phyloP scores from a whole-genome alignment of 2,329 filamentous ascomycete species.

The Daldinia eschscholtzii region DNA sequence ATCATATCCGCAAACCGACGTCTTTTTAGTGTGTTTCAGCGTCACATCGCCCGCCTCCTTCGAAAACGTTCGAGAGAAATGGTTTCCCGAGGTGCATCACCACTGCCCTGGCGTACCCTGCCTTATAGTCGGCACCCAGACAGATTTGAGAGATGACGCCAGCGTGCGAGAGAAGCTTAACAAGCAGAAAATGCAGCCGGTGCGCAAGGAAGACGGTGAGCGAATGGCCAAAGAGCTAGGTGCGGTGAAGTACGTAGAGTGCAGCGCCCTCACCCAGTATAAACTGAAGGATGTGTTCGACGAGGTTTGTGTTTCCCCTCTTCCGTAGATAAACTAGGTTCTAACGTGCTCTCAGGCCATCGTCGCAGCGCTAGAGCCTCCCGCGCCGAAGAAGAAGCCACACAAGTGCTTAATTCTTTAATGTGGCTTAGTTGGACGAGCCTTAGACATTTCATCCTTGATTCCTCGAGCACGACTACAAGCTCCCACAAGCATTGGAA shows the following conservation, averaged over 20 bases:
- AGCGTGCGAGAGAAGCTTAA: conserved; percentile 90
- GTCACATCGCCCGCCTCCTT: conserved; percentile 98
- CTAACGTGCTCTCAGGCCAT: conserved; percentile 75
- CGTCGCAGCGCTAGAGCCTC: conserved; percentile 92
- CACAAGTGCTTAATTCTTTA: conserved; percentile 79
- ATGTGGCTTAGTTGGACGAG: conserved; percentile 39
- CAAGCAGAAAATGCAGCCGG: conserved; percentile 96
- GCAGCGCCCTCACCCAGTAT: conserved; percentile 96
- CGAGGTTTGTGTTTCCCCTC: conserved; percentile 73
- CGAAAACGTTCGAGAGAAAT: conserved; percentile 99
- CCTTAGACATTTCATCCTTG: conserved; percentile 38
- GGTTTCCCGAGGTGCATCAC: conserved; percentile 98
- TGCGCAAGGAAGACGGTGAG: conserved; percentile 92
- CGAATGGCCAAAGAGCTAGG: conserved; percentile 97
- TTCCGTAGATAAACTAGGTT: conserved; percentile 33
- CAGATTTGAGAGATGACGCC: conserved; percentile 91
- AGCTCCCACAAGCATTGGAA: conserved; percentile 25
- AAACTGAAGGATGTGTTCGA: conserved; percentile 99
- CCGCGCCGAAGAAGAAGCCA: conserved; percentile 81
- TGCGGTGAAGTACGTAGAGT: conserved; percentile 98
- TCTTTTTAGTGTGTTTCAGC: conserved; percentile 98
- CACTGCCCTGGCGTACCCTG: conserved; percentile 98
- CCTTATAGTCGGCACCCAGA: conserved; percentile 97
- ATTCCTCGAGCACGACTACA: conserved; percentile 22
- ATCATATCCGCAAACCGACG: conserved; percentile 98